These are phyloP conservation scores for Colletotrichum tamarilloi DNA, from an alignment of 2,329 filamentous ascomycete genomes.

Conservation along the genomic window DNA sequence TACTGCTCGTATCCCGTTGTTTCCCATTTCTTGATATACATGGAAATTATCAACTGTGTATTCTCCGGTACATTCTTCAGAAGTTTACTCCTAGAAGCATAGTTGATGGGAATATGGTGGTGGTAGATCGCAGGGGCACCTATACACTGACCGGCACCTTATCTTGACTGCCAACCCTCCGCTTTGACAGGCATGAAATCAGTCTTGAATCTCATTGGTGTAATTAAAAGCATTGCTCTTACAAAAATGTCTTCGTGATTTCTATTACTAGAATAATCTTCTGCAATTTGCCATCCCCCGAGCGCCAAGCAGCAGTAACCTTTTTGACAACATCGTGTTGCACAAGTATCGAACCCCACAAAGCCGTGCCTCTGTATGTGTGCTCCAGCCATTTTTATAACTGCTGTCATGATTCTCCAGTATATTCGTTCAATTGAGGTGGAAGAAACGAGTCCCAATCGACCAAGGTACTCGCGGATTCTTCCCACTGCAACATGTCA, in stretches of 20 bases:
- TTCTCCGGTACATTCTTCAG: too few relatives aligned
- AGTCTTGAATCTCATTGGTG: background rate
- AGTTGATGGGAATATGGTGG: too few relatives aligned
- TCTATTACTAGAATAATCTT: background rate
- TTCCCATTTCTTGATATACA: too few relatives aligned
- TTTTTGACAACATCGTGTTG: background rate
- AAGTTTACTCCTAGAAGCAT: too few relatives aligned
- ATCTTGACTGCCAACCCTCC: background rate
- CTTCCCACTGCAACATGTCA: background rate
- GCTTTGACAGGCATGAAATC: background rate
- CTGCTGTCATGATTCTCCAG: background rate
- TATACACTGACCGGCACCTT: too few relatives aligned
- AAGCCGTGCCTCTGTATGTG: background rate
- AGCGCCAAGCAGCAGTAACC: background rate
- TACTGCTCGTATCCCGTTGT: too few relatives aligned
- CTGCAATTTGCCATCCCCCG: background rate
- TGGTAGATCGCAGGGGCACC: too few relatives aligned
- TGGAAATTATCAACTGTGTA: too few relatives aligned
- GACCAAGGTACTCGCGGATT: background rate
- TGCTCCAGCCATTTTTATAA: background rate
- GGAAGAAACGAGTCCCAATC: rapidly evolving
- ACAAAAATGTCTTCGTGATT: background rate
- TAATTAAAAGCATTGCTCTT: background rate
- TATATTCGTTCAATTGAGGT: background rate
- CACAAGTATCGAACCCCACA: background rate